A percentile compares a stretch with the other conserved stretches of the same genome.
Conservation (phyloP, 345 rosid species). For the Eucalyptus curtisii region DNA sequence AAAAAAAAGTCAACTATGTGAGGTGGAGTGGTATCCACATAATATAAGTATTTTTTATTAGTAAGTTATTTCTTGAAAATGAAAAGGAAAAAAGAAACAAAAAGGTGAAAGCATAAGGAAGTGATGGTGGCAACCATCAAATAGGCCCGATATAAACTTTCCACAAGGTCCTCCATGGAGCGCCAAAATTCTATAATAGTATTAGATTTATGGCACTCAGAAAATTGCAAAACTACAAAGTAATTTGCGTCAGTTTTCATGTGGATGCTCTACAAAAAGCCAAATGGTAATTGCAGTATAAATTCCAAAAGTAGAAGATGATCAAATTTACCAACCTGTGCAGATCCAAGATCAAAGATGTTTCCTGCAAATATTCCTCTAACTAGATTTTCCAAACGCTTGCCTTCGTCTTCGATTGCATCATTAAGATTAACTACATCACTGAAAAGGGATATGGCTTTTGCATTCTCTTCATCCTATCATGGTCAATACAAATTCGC, state of each 20-base stretch:
- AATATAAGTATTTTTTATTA: neutral
- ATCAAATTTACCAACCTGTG: slow-evolving; percentile 36
- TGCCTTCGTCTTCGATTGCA: slow-evolving; percentile 54
- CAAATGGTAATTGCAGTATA: neutral
- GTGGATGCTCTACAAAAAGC: neutral
- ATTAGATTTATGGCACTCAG: neutral
- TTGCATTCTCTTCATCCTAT: slow-evolving; percentile 97
- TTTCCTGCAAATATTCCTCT: slow-evolving; percentile 97
- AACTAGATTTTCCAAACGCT: slow-evolving; percentile 61
- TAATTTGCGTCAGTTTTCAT: neutral
- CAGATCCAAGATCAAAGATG: slow-evolving; percentile 96
- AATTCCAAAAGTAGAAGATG: neutral
- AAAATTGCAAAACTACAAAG: neutral
- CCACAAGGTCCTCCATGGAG: neutral
- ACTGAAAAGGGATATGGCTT: slow-evolving; percentile 78
- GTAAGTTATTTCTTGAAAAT: neutral
- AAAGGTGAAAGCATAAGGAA: neutral
- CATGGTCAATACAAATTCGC: neutral
- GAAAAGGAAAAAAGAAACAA: neutral
- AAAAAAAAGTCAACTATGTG: neutral
- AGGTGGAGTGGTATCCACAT: neutral
- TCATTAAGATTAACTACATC: slow-evolving; percentile 68
- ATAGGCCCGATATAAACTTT: neutral
- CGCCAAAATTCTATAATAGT: neutral
- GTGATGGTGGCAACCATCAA: neutral